Evolutionary conservation across 805 yeast genomes (phyloP), one percentile per base, ranked within the genome.

Genomic region (Lipomyces starkeyi): DNA sequence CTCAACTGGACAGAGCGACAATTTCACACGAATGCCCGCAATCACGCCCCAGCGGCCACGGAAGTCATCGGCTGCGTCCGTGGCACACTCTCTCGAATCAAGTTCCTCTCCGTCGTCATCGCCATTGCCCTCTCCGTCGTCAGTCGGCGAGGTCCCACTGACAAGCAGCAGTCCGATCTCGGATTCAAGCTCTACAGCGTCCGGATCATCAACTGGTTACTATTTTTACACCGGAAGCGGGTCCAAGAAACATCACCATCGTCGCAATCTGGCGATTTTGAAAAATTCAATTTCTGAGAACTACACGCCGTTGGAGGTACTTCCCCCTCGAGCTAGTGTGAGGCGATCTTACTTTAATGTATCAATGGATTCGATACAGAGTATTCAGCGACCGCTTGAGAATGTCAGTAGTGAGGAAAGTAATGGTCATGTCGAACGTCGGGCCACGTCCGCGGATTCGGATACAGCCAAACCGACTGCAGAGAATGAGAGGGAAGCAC

Each of bases 121-220:
- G 35, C 59, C 55, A 4, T 60, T 49, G 20, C 58, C 62, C 14
- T 11, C 52, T 37, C 47, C 66, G 34, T 37, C 43, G 13, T 27
- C 47, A 13, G 22, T 11, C 35, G 52, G 22, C 53, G 40, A 56
- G 54, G 14, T 59, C 22, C 27, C 67, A 54, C 9, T 59, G 62
- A 20, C 62, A 47, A 22, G 22, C 57, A 59, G 62, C 22, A 52
- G 62, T 37, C 57, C 62, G 25, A 43, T 47, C n/a, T 43, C 62
- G 13, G 59, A 59, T 27, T 9, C 58, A 29, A 27, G 58, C 11
- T 49, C 55, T 9, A 27, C 62, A 22, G 57, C 58, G n/a, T 47
- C 57, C 43, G 43, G 35, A 29, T 59, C 57, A 22, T 49, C 37
- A 5, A 54, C 55, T 35, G 56, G 55, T n/a, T 17, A 59, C 55